These are phyloP conservation scores for Reutealis trisperma DNA, from an alignment of 345 rosid species.

Conservation along the genomic window DNA sequence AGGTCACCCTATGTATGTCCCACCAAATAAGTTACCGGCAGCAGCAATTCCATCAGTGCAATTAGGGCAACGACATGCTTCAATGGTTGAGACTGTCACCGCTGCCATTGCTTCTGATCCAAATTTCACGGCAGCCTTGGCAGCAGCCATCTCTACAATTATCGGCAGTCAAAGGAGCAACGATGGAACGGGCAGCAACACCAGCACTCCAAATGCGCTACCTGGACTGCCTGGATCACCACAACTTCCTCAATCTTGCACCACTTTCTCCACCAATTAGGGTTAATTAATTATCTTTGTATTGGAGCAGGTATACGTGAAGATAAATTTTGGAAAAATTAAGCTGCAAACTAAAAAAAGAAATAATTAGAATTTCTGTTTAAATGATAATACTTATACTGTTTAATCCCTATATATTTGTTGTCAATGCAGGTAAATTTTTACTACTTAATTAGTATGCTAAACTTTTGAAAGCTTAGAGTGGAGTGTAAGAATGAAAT, in stretches of 20 bases:
- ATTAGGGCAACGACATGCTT: slow-evolving; percentile 47
- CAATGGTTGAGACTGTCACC: slow-evolving; percentile 65
- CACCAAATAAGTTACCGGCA: slow-evolving; percentile 31
- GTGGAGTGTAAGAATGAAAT: slow-evolving; percentile 16
- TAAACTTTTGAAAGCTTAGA: slow-evolving; percentile 22
- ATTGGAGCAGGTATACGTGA: too few species aligned
- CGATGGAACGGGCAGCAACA: slow-evolving; percentile 20
- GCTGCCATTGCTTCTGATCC: slow-evolving; percentile 85
- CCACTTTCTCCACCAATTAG: slow-evolving; percentile 77
- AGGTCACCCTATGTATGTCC: slow-evolving; percentile 37
- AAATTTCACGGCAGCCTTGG: slow-evolving; percentile 73
- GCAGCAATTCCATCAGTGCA: slow-evolving; percentile 29
- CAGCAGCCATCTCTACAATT: slow-evolving; percentile 70
- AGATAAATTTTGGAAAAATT: neutral
- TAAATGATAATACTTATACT: neutral
- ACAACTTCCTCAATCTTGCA: slow-evolving; percentile 87
- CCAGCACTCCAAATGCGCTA: slow-evolving; percentile 22
- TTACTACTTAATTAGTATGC: neutral
- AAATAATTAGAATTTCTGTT: neutral
- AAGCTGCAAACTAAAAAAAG: neutral
- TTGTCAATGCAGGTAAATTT: slow-evolving; percentile 1
- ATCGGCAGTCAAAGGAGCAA: slow-evolving; percentile 36
- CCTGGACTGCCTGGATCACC: slow-evolving; percentile 60
- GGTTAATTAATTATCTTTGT: neutral
- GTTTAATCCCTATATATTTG: neutral